Conservation (phyloP, 2,329 filamentous ascomycete genomes). For the Beauveria pseudobassiana region DNA sequence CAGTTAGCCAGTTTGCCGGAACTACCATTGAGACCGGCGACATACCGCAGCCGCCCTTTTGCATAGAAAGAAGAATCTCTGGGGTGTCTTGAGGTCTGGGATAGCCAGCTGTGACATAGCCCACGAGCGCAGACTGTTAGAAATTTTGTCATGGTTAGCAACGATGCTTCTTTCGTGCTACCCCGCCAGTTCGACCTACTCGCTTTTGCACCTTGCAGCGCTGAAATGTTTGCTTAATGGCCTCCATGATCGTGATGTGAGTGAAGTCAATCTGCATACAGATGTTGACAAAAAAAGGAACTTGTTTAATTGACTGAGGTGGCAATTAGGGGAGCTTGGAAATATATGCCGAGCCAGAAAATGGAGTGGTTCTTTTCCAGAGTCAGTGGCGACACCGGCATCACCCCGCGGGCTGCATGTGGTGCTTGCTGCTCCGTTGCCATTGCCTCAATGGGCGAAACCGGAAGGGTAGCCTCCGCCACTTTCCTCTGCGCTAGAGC, state of each 20-base stretch:
- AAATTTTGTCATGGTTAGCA: conserved; percentile 16
- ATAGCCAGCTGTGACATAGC: conserved; percentile 93
- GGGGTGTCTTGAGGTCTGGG: conserved; percentile 76
- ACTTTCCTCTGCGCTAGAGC: neutral
- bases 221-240: conserved; percentile 50
- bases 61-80: conserved; percentile 78
- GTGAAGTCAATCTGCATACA: neutral
- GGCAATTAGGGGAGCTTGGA: neutral
- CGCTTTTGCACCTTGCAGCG: conserved; percentile 52
- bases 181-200: conserved; percentile 32
- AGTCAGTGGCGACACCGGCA: conserved; percentile 4
- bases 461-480: conserved; percentile 12
- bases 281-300: neutral
- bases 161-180: neutral
- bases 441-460: neutral
- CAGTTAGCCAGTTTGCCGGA: neutral
- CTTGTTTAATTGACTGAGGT: neutral
- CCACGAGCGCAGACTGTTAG: conserved; percentile 71
- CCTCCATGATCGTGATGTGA: conserved; percentile 39
- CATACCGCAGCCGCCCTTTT: conserved; percentile 84
- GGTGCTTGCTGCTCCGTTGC: neutral
- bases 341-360: conserved; percentile 1
- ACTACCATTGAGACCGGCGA: conserved; percentile 10
- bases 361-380: neutral
- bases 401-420: neutral